Conservation (phyloP, 2,329 filamentous ascomycete species). For the Acrocalymma vagum region DNA sequence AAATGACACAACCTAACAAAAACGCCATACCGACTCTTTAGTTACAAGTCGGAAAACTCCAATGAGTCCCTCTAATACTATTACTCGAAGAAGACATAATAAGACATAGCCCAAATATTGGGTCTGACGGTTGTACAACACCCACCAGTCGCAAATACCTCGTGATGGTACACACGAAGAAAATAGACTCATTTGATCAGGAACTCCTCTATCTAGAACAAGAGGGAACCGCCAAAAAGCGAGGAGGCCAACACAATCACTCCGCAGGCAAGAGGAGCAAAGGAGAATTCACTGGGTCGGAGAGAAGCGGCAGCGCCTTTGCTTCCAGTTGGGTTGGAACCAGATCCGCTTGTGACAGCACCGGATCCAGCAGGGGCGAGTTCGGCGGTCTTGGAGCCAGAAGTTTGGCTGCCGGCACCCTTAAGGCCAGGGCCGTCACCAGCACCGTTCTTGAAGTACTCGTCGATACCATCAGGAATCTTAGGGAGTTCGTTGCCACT, state of each 20-base stretch:
- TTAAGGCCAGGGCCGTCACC: conserved; percentile 64
- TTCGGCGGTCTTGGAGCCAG: conserved; percentile 56
- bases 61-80: conserved; percentile 9
- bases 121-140: conserved; percentile 36
- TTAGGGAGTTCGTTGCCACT: conserved; percentile 61
- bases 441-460: conserved; percentile 67
- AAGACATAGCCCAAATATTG: conserved; percentile 39
- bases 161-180: conserved; percentile 5
- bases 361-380: conserved; percentile 61
- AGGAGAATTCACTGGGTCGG: conserved; percentile 53
- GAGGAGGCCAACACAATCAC: conserved; percentile 61
- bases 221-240: conserved; percentile 61
- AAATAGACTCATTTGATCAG: neutral
- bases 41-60: conserved; percentile 15
- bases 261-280: conserved; percentile 61
- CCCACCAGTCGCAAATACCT: conserved; percentile 12
- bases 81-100: too few relatives aligned
- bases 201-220: conserved; percentile 37
- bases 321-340: conserved; percentile 35
- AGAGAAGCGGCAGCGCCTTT: conserved; percentile 56
- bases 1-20: conserved; percentile 9
- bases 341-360: conserved; percentile 49
- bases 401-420: conserved; percentile 64
- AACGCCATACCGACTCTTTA: conserved; percentile 16
- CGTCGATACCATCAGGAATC: conserved; percentile 63